Base-by-base conservation (phyloP, 1,284 basidiomycete species). In the Thelephora terrestris region DNA sequence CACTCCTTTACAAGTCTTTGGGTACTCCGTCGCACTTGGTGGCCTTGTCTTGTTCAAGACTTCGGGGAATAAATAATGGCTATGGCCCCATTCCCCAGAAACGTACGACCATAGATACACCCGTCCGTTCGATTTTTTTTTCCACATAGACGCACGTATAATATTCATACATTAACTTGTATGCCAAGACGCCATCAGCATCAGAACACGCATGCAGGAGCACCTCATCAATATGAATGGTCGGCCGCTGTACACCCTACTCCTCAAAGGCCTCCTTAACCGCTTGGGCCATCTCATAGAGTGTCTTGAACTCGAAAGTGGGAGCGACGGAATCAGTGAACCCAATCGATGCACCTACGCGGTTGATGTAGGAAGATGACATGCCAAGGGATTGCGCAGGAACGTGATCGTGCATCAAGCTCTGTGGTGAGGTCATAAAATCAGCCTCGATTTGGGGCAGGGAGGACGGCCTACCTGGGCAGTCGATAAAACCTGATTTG, bases 1-100 rank as follows among this genome's bases (percentile, higher is more conserved):
- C 58, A 90, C 90, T 18, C 77, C 82, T 1, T 65, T 95, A 20
- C 95, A 99, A 65, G 75, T 96, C 36, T 71, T 96, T 60, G 94
- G 87, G 27, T 92, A 92, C 64, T 81, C 81, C 17, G 76, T 92
- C 55, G 89, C 89, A 2, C 71, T 92, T n/a, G 76, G 72, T 45
- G 89, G 89, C 37, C 76, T 92, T 20, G 66, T 92, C 51, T 65
- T 90, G 47, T 92, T 85, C 76, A 91, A 84, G 73, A 85, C 82
- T 1, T 74, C 79, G n/a, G 78, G 84, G 39, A 72, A 75, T 45
- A 90, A 85, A 62, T 85, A 61, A 58, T 32, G 39, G 20, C 16
- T 20, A 7, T 14, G 7, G 29, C 29, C 29, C 29, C 29, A 32
- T 32, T 9, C 25, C 14, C 14, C 7, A 12, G 3, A 14, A 10